Evolutionary conservation across 192 early-diverging fungal genomes (phyloP).

Genomic region (Backusella psychrophila): DNA sequence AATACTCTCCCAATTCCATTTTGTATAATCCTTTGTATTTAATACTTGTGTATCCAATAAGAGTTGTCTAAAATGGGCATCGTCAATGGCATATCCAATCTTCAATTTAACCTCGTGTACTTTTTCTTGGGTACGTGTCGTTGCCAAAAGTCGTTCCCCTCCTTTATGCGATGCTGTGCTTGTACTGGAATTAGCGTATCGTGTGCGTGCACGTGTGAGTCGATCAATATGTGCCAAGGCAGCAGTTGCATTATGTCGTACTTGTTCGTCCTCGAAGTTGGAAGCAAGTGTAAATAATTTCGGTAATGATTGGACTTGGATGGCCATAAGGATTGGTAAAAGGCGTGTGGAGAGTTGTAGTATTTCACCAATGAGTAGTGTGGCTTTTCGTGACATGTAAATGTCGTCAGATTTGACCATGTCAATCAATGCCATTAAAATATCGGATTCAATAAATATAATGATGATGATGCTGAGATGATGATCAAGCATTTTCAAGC

Average conservation of each 20-base stretch:
- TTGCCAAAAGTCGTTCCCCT: conserved; percentile 13
- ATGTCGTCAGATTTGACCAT: conserved; percentile 61
- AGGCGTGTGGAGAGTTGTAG: conserved; percentile 67
- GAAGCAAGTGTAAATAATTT: conserved; percentile 71
- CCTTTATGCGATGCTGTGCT: conserved; percentile 11
- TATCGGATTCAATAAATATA: conserved; percentile 73
- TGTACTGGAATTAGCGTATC: conserved; percentile 26
- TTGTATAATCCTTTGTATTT: conserved; percentile 66
- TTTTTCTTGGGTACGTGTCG: conserved; percentile 38
- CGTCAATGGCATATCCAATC: conserved; percentile 69
- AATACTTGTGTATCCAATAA: conserved; percentile 72
- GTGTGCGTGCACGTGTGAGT: conserved; percentile 46
- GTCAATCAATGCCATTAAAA: conserved; percentile 64
- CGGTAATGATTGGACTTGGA: conserved; percentile 65
- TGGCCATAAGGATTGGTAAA: conserved; percentile 56
- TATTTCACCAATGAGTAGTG: conserved; percentile 73
- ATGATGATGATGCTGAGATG: conserved; percentile 68
- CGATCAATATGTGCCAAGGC: conserved; percentile 76
- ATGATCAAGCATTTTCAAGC: conserved; percentile 65
- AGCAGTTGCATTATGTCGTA: conserved; percentile 71
- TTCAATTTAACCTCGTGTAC: conserved; percentile 54
- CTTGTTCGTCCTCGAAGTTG: conserved; percentile 70
- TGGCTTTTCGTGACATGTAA: conserved; percentile 61
- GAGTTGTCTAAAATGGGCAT: conserved; percentile 62
- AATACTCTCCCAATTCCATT: conserved; percentile 80